A percentile compares a stretch with the other conserved stretches of the same genome.
phyloP scores from a whole-genome alignment of 352 stramenopile species.

The Globisporangium cystogenes region DNA sequence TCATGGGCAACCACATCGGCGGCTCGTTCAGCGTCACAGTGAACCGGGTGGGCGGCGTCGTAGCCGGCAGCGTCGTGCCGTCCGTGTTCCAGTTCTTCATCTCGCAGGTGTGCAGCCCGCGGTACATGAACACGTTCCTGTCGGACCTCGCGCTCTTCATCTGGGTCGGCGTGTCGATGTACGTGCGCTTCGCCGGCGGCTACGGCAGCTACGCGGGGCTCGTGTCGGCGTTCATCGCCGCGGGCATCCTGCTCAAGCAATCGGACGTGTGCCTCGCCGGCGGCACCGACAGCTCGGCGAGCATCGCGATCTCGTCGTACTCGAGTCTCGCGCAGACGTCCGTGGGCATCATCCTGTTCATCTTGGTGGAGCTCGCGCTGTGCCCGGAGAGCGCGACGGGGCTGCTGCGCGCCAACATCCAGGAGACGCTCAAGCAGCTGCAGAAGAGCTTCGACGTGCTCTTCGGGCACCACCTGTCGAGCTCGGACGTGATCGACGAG shows the following conservation, averaged over 20 bases:
- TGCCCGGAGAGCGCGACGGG: slow-evolving; percentile 62
- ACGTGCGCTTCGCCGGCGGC: slow-evolving; percentile 58
- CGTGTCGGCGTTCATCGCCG: slow-evolving; percentile 68
- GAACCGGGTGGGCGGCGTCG: slow-evolving; percentile 78
- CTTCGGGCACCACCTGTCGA: slow-evolving; percentile 67
- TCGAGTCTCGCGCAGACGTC: slow-evolving; percentile 75
- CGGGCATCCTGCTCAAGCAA: slow-evolving; percentile 55
- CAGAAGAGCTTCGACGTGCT: slow-evolving; percentile 59
- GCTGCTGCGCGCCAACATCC: slow-evolving; percentile 66
- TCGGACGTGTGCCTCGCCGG: slow-evolving; percentile 46
- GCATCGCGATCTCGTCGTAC: slow-evolving; percentile 68
- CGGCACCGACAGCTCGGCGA: slow-evolving; percentile 29
- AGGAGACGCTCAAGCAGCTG: slow-evolving; percentile 60
- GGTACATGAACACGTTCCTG: slow-evolving; percentile 34
- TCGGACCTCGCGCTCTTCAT: slow-evolving; percentile 57
- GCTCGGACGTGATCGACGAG: slow-evolving; percentile 40
- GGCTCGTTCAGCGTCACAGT: slow-evolving; percentile 75
- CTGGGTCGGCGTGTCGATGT: slow-evolving; percentile 74
- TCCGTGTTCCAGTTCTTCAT: slow-evolving; percentile 86
- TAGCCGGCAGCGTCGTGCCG: slow-evolving; percentile 76
- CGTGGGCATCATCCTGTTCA: slow-evolving; percentile 75
- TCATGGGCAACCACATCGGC: slow-evolving; percentile 77
- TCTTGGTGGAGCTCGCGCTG: slow-evolving; percentile 59
- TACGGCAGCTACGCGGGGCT: slow-evolving; percentile 69
- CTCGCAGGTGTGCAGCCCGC: slow-evolving; percentile 49